Conservation (phyloP, 23 red algal genomes). For the Agarophyton chilense region DNA sequence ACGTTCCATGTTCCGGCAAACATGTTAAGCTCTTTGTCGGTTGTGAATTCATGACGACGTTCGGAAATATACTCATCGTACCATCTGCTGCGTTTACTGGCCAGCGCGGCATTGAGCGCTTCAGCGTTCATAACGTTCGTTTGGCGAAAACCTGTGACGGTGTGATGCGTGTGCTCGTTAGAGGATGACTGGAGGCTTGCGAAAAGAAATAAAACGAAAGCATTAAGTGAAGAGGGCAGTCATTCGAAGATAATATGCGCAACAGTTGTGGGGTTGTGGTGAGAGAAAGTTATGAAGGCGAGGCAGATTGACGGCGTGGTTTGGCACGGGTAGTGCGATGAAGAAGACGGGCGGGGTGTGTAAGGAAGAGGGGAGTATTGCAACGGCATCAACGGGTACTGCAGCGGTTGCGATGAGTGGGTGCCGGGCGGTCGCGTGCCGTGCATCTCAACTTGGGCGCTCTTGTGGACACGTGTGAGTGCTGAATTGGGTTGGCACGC, state of each 20-base stretch:
- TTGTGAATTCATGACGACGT: constrained; percentile 11
- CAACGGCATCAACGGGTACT: no score
- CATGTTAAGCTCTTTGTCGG: constrained; percentile 59
- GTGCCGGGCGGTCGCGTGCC: no score
- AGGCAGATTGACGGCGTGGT: no score
- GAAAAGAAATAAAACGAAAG: not conserved
- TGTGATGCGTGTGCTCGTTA: not conserved
- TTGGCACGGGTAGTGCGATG: no score
- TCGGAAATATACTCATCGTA: not conserved
- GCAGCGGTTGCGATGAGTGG: no score
- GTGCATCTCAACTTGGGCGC: no score
- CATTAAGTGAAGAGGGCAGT: not conserved
- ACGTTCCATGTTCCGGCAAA: constrained; percentile 98
- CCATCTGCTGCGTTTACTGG: not conserved
- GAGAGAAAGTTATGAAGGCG: no score
- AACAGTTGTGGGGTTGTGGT: not conserved
- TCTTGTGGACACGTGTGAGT: no score
- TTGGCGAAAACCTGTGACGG: not conserved
- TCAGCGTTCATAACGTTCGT: constrained; percentile 1
- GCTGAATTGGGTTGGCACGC: no score
- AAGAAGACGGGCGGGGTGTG: no score
- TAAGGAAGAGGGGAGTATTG: no score
- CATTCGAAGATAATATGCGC: not conserved
- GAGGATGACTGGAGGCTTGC: not conserved
- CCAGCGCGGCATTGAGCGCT: constrained; percentile 1